A percentile compares a stretch with the other conserved stretches of the same genome.
Evolutionary conservation across 768 basidiomycete genomes (phyloP).

Genomic region (Termitomyces sp.): DNA sequence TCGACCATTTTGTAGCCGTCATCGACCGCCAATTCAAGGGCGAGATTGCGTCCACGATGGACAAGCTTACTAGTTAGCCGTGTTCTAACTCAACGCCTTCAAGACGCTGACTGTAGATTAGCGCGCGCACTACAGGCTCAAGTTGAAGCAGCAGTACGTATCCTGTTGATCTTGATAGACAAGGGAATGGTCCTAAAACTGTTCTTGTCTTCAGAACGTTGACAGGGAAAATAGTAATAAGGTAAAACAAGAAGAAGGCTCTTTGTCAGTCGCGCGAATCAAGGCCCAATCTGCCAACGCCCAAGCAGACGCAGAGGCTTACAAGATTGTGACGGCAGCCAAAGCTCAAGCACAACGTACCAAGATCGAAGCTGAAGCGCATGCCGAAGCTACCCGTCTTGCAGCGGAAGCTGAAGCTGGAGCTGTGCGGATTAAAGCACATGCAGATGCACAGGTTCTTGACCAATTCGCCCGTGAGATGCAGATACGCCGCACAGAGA

Average conservation of each 20-base stretch:
- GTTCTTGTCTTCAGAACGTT: conserved; percentile 50
- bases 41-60: conserved; percentile 82
- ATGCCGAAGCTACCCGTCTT: conserved; percentile 73
- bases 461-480: conserved; percentile 76
- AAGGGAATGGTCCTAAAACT: neutral
- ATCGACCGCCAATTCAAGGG: conserved; percentile 89
- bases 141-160: conserved; percentile 74
- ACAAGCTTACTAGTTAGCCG: conserved; percentile 57
- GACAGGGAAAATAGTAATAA: conserved; percentile 86
- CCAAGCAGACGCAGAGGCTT: conserved; percentile 72
- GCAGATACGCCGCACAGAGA: conserved; percentile 63
- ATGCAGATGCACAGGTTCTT: conserved; percentile 54
- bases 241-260: conserved; percentile 81
- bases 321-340: conserved; percentile 66
- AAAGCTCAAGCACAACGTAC: conserved; percentile 64
- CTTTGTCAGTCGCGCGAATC: conserved; percentile 71
- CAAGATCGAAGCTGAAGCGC: conserved; percentile 74
- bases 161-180: neutral
- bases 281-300: conserved; percentile 63
- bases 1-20: conserved; percentile 44
- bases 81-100: neutral
- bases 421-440: conserved; percentile 58
- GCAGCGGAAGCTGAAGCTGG: conserved; percentile 72
- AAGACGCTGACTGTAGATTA: conserved; percentile 10
- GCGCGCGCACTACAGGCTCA: conserved; percentile 82